Evolutionary conservation across 805 yeast genomes (phyloP), one percentile per base, ranked within the genome.

Genomic region (Hanseniaspora jakobsenii): DNA sequence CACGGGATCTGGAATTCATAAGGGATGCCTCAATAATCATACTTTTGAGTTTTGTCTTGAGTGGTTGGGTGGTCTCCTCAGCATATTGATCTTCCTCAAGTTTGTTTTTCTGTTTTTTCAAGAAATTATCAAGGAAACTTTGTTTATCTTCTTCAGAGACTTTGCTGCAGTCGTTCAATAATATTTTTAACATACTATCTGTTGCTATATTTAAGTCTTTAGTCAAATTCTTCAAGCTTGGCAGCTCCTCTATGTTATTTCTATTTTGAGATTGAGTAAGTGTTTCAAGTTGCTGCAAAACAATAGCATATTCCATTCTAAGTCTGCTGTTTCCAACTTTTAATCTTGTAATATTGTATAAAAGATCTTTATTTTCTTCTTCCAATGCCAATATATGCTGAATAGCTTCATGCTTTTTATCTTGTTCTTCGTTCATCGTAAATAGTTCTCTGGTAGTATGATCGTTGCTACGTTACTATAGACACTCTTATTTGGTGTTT

Each of bases 301-400:
- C 64, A 10, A 89, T 65, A 1, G 87, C 73, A 55, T 91, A 81
- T 57, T 91, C 97, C 36, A 86, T 69, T 47, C 94, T 73, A 36
- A 84, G 66, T 50, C 96, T 66, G 52, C 84, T 75, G 14, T 41
- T 41, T 16, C 45, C 45, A n/a, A 28, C 12, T 34, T 34, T 35
- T 18, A 41, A 23, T 28, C 45, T 32, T 6, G 45, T 41, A 3
- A 41, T 41, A 16, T 41, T 41, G 27, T 38, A 41, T n/a, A 41
- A 24, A 4, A 41, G 12, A 2, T 16, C 12, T 14, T 41, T 31
- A 14, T 41, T 41, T 27, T 32, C 34, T 10, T 12, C 3, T 13
- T 42, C 36, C 17, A n/a, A n/a, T n/a, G n/a, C n/a, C n/a, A n/a
- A n/a, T n/a, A n/a, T n/a, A n/a, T n/a, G n/a, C n/a, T n/a, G n/a